Conservation (phyloP, 352 stramenopile genomes). For the Pythium dissotocum region DNA sequence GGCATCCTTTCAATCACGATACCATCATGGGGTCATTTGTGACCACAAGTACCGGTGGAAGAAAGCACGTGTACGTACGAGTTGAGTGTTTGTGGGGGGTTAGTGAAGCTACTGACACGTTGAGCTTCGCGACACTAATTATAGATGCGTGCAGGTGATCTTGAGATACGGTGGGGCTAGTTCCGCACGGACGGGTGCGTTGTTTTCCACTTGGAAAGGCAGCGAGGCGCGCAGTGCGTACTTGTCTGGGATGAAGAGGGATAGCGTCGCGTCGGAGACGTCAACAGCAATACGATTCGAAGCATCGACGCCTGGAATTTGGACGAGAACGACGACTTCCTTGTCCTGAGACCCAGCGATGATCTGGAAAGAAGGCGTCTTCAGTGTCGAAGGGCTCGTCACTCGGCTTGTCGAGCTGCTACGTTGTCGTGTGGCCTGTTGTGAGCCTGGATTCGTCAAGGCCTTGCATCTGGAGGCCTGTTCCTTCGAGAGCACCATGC, state of each 20-base stretch:
- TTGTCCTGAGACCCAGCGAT: constrained; percentile 28
- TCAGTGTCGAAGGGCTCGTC: constrained; percentile 11
- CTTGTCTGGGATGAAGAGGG: constrained; percentile 49
- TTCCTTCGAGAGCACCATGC: constrained; percentile 65
- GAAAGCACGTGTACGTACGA: too few relatives aligned
- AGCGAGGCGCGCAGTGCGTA: constrained; percentile 55
- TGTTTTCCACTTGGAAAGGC: constrained; percentile 48
- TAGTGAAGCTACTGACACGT: too few relatives aligned
- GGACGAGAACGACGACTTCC: constrained; percentile 43
- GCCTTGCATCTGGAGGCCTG: constrained; percentile 59
- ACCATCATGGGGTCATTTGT: not conserved
- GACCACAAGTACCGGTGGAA: not conserved
- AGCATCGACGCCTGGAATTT: constrained; percentile 45
- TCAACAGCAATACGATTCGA: constrained; percentile 41
- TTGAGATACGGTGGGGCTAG: constrained; percentile 17
- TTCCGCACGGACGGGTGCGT: constrained; percentile 19
- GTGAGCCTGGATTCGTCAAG: constrained; percentile 16
- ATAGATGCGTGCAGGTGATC: constrained; percentile 19
- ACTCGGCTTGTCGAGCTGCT: not conserved
- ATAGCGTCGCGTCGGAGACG: constrained; percentile 47
- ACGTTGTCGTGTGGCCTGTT: not conserved
- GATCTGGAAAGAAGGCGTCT: constrained; percentile 48
- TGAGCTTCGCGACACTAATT: not conserved
- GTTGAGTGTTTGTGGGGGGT: not conserved
- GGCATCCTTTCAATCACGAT: too few relatives aligned